Conservation (phyloP, 768 basidiomycete species). For the Tylopilus plumbeoviolaceoides region DNA sequence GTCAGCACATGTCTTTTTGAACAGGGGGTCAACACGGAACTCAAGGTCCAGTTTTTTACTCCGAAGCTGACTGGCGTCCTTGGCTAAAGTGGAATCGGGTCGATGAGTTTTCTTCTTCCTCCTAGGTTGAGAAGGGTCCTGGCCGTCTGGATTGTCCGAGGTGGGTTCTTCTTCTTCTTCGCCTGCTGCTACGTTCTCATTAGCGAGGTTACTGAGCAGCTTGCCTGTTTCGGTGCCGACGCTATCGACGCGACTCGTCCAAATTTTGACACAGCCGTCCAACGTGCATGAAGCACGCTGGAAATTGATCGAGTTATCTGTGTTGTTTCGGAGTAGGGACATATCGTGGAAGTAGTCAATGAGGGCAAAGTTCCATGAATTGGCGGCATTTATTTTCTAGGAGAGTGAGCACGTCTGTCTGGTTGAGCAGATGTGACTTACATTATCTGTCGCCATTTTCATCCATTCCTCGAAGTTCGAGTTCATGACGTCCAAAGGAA, state of each 20-base stretch:
- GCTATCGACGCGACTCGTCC: constrained; percentile 96
- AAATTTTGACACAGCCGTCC: constrained; percentile 99
- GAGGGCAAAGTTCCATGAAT: constrained; percentile 96
- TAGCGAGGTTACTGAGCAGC: constrained; percentile 82
- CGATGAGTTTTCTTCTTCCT: constrained; percentile 66
- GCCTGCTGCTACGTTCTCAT: constrained; percentile 54
- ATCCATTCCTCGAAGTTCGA: constrained; percentile 99
- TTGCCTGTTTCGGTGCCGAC: constrained; percentile 97
- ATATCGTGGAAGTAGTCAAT: constrained; percentile 99
- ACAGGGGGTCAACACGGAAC: constrained; percentile 93
- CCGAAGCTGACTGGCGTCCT: constrained; percentile 72
- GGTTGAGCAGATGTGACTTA: constrained; percentile 30
- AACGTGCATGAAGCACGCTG: constrained; percentile 97
- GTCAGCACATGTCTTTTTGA: constrained; percentile 96
- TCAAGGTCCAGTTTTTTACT: constrained; percentile 95
- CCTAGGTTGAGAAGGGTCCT: constrained; percentile 51
- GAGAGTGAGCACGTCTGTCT: constrained; percentile 6
- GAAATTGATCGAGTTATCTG: constrained; percentile 97
- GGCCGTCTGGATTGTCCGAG: constrained; percentile 62
- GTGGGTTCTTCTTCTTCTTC: constrained; percentile 51
- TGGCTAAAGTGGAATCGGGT: constrained; percentile 84
- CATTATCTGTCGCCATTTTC: constrained; percentile 99
- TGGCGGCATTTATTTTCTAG: constrained; percentile 97
- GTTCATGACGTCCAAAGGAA: constrained; percentile 80
- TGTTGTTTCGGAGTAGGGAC: constrained; percentile 88